Conservation (phyloP, 1,284 basidiomycete species). For the Ceraceosorus guamensis region DNA sequence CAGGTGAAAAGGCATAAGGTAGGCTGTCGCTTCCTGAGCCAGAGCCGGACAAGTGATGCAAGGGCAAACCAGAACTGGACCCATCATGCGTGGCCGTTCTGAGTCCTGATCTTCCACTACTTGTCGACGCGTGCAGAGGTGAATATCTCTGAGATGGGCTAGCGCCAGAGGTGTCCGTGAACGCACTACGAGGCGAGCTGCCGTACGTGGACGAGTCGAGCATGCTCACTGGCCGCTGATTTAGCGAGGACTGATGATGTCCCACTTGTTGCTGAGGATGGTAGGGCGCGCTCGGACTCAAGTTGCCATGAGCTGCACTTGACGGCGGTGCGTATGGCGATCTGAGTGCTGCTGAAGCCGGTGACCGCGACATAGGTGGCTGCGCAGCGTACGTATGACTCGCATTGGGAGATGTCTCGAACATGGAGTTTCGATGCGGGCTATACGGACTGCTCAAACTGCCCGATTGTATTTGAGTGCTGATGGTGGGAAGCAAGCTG, state of each 20-base stretch:
- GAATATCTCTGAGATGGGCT: neutral
- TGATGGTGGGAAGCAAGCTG: conserved; percentile 11
- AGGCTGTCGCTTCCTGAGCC: neutral
- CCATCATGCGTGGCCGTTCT: no score
- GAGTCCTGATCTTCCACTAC: neutral
- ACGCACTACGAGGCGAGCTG: neutral
- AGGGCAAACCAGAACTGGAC: no score
- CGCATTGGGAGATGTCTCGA: neutral
- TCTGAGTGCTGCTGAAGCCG: neutral
- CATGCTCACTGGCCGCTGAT: neutral
- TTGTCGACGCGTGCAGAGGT: neutral
- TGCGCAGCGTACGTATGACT: neutral
- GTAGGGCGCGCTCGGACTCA: neutral
- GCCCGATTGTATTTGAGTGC: conserved; percentile 6
- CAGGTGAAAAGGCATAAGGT: neutral
- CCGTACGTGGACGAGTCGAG: neutral
- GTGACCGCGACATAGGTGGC: neutral
- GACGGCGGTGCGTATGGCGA: conserved; percentile 2
- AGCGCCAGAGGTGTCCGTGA: neutral
- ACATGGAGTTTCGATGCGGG: neutral
- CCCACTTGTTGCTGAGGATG: neutral
- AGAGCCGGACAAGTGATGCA: no score
- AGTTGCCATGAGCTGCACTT: neutral
- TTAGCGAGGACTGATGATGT: neutral
- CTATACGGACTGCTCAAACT: conserved; percentile 2